Evolutionary conservation across 179 eudicot species (phyloP).

Genomic region (Beta lomatogona): DNA sequence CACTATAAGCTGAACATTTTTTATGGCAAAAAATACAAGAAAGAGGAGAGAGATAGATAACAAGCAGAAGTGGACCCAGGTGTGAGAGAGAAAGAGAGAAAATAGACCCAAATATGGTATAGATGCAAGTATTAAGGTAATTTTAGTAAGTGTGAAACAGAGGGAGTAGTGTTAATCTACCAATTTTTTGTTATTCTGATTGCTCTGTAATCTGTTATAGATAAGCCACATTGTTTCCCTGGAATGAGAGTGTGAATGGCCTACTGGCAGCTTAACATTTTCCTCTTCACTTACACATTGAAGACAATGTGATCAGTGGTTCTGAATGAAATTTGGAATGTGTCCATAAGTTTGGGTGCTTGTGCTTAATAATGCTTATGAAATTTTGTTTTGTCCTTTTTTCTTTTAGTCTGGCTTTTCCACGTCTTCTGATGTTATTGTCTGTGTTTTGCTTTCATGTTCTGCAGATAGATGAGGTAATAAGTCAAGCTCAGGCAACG

Average conservation of each 20-base stretch:
- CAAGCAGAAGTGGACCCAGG: no score
- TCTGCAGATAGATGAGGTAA: conserved; percentile 87
- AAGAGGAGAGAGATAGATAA: no score
- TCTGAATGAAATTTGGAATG: neutral
- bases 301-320: neutral
- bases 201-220: neutral
- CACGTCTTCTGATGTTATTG: conserved; percentile 1
- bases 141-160: no score
- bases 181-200: neutral
- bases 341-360: neutral
- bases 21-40: no score
- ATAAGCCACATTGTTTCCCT: neutral
- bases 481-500: conserved; percentile 91
- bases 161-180: neutral
- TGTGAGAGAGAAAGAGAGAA: no score
- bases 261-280: neutral
- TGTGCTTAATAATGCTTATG: neutral
- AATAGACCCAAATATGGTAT: no score
- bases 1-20: no score
- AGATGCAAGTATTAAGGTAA: no score
- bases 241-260: neutral
- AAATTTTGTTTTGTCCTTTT: neutral
- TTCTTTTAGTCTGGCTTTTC: neutral
- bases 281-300: conserved; percentile 3
- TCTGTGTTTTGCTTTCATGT: conserved; percentile 7